Conservation (phyloP, 306 rosid species). For the Sphenostylis stenocarpa region DNA sequence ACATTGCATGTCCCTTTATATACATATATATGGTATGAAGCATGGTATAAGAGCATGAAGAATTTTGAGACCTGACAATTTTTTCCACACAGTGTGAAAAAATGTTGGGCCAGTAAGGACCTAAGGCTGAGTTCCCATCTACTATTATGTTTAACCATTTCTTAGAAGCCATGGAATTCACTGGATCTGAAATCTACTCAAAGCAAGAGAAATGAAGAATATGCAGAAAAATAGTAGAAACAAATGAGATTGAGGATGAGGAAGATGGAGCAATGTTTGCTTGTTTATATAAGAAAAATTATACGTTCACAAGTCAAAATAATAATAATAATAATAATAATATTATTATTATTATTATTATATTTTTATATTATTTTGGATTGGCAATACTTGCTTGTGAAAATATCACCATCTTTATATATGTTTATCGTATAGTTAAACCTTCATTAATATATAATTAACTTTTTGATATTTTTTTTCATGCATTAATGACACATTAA, state of each 20-base stretch:
- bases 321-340: too few species aligned
- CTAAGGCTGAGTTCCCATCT: slow-evolving; percentile 18
- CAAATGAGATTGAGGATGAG: not conserved
- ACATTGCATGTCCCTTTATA: too few species aligned
- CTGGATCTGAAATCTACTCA: not conserved
- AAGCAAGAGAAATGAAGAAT: not conserved
- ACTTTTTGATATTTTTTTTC: too few species aligned
- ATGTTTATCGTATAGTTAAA: too few species aligned
- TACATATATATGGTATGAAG: not conserved
- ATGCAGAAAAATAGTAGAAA: not conserved
- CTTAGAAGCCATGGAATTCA: not conserved
- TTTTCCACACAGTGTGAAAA: slow-evolving; percentile 14
- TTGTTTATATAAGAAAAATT: not conserved
- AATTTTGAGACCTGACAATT: slow-evolving; percentile 28
- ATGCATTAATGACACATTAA: too few species aligned
- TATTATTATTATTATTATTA: too few species aligned
- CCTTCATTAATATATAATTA: not conserved
- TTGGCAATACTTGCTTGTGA: too few species aligned
- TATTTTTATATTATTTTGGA: too few species aligned
- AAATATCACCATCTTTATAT: too few species aligned
- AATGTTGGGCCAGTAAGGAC: not conserved
- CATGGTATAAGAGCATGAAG: not conserved
- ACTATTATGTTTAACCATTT: slow-evolving; percentile 14
- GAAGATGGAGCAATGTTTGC: not conserved
- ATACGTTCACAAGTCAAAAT: too few species aligned